Percentiles rank a stretch among this genome's conserved stretches.
These are phyloP conservation scores for Dujonia santamariae DNA, from an alignment of 1,139 yeast genomes.

Conservation along the genomic window DNA sequence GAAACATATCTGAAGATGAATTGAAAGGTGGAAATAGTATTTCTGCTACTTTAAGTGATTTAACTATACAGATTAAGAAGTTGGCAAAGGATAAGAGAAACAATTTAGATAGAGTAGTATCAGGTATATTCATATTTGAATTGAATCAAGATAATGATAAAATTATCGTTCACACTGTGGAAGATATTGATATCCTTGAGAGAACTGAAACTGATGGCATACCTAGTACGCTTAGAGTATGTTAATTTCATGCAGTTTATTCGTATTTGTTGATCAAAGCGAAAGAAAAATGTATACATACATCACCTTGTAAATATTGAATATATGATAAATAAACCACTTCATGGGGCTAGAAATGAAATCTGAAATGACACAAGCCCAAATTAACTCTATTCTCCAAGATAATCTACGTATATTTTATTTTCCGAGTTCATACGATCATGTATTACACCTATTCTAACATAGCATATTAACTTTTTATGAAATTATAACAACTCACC, in stretches of 20 bases:
- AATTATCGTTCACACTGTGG: conserved; percentile 72
- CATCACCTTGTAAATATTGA: no score
- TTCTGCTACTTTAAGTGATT: conserved; percentile 22
- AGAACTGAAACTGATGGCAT: conserved; percentile 29
- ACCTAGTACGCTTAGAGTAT: no score
- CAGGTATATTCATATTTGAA: conserved; percentile 78
- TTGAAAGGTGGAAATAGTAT: conserved; percentile 10
- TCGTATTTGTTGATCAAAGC: conserved; percentile 5
- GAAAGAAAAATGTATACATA: no score
- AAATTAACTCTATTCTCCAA: no score
- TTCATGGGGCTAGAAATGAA: no score
- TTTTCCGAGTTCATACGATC: no score
- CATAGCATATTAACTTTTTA: background rate
- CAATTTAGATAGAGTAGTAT: conserved; percentile 47
- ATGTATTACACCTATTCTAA: no score
- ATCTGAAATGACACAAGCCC: no score
- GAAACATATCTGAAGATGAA: conserved; percentile 11
- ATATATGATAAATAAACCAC: no score
- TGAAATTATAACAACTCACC: conserved; percentile 10
- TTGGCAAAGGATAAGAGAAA: conserved; percentile 26
- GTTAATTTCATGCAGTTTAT: no score
- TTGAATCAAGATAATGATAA: conserved; percentile 55
- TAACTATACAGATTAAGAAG: conserved; percentile 30
- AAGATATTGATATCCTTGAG: conserved; percentile 68
- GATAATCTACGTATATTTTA: no score